Percentiles rank a stretch among this genome's conserved stretches.
Evolutionary conservation across 202 grass and related monocot species (phyloP).

Genomic region (Eragrostis tef): DNA sequence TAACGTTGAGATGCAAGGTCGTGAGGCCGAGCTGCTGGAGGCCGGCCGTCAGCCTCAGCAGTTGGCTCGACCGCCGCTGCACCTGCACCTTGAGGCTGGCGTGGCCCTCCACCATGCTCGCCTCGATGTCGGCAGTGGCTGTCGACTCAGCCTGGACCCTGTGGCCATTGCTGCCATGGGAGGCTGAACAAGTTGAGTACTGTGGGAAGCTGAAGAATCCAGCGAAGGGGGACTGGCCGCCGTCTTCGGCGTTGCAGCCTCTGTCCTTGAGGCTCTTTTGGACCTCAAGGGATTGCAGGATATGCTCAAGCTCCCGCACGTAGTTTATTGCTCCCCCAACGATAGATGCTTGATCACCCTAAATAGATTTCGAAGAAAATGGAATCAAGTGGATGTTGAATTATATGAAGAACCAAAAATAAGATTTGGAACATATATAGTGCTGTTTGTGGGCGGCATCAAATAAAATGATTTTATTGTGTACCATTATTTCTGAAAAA

Average conservation of each 20-base stretch:
- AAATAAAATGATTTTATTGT: neutral
- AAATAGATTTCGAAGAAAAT: neutral
- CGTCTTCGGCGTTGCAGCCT: neutral
- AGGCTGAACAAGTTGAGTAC: conserved; percentile 46
- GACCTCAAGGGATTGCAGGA: conserved; percentile 62
- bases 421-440: neutral
- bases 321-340: conserved; percentile 84
- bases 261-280: conserved; percentile 46
- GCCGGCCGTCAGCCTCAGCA: conserved; percentile 50
- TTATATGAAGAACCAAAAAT: neutral
- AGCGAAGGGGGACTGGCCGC: conserved; percentile 39
- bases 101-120: conserved; percentile 65
- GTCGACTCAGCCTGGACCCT: neutral
- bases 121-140: conserved; percentile 59
- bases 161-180: neutral
- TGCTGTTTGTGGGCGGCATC: neutral
- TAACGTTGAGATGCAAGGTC: conserved; percentile 71
- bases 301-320: conserved; percentile 73
- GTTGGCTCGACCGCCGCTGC: conserved; percentile 52
- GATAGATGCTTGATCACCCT: conserved; percentile 87
- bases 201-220: conserved; percentile 73
- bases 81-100: conserved; percentile 63
- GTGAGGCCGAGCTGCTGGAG: conserved; percentile 60
- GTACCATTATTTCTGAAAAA: neutral
- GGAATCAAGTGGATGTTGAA: neutral